Conservation (phyloP, 129 eudicot genomes). For the Solidago caesia region DNA sequence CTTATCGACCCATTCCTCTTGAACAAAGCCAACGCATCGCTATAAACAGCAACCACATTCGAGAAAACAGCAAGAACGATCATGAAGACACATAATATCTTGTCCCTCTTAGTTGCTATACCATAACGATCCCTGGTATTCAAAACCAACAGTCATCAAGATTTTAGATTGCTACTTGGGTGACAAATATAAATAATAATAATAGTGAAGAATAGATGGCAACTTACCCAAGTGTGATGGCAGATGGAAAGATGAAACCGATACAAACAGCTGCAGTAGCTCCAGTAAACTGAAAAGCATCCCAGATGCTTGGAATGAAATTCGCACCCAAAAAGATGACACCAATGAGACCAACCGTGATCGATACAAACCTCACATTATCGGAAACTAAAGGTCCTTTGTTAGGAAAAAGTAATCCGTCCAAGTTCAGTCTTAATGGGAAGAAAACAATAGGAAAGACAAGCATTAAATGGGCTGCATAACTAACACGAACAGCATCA, state of each 20-base stretch:
- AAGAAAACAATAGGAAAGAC: constrained; percentile 90
- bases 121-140: constrained; percentile 73
- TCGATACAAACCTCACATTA: constrained; percentile 59
- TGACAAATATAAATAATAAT: background rate
- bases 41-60: constrained; percentile 77
- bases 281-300: constrained; percentile 88
- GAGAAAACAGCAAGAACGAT: constrained; percentile 91
- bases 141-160: constrained; percentile 17
- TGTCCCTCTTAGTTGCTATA: constrained; percentile 76
- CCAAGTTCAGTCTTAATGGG: constrained; percentile 74
- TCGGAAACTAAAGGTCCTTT: constrained; percentile 59
- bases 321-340: constrained; percentile 74
- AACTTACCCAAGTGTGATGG: constrained; percentile 74
- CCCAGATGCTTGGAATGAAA: constrained; percentile 92
- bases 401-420: constrained; percentile 68
- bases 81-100: constrained; percentile 66
- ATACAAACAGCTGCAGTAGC: constrained; percentile 88
- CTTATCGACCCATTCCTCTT: constrained; percentile 53
- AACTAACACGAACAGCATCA: constrained; percentile 90
- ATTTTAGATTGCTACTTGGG: background rate
- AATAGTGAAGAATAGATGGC: background rate
- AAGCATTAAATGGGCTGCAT: constrained; percentile 91
- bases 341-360: constrained; percentile 57
- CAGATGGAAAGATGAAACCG: constrained; percentile 82
- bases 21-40: constrained; percentile 82